A percentile compares a stretch with the other conserved stretches of the same genome.
Conservation (phyloP, 139 green algal species). For the Coelastrella sp. region DNA sequence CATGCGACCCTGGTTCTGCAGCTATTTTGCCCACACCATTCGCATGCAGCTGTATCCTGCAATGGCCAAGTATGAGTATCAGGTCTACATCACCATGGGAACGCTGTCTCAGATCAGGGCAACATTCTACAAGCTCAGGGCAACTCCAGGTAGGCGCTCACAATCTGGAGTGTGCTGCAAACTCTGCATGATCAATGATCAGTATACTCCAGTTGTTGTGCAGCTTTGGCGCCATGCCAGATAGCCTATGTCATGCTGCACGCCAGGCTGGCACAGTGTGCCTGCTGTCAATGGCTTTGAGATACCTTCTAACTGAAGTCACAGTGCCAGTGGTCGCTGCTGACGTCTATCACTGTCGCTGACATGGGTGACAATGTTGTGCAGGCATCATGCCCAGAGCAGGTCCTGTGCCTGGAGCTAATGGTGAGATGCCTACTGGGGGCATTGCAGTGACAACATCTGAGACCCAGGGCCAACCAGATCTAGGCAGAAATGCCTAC, state of each 20-base stretch:
- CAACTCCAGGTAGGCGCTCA: background rate
- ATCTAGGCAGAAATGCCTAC: background rate
- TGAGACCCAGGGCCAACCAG: background rate
- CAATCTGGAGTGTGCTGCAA: no score
- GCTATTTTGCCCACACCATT: conserved; percentile 44
- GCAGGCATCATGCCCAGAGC: background rate
- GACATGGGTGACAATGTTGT: background rate
- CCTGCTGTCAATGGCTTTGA: no score
- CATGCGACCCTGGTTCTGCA: background rate
- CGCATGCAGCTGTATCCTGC: conserved; percentile 32
- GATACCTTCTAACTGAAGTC: no score
- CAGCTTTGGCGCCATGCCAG: no score
- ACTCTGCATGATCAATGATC: no score
- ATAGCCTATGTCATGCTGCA: no score
- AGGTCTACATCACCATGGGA: conserved; percentile 6
- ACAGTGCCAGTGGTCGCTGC: no score
- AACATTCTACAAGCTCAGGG: conserved; percentile 29
- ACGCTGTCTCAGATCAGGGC: conserved; percentile 18
- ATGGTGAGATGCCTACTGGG: background rate
- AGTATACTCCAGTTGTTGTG: no score
- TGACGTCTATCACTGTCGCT: no score
- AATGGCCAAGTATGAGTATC: background rate
- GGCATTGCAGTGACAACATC: no score
- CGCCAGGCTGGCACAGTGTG: no score
- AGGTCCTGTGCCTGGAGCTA: background rate